Percentiles rank a stretch among this genome's conserved stretches.
These are phyloP conservation scores for Lasiodiplodia sp. DNA, from an alignment of 2,329 filamentous ascomycete genomes.

Conservation along the genomic window DNA sequence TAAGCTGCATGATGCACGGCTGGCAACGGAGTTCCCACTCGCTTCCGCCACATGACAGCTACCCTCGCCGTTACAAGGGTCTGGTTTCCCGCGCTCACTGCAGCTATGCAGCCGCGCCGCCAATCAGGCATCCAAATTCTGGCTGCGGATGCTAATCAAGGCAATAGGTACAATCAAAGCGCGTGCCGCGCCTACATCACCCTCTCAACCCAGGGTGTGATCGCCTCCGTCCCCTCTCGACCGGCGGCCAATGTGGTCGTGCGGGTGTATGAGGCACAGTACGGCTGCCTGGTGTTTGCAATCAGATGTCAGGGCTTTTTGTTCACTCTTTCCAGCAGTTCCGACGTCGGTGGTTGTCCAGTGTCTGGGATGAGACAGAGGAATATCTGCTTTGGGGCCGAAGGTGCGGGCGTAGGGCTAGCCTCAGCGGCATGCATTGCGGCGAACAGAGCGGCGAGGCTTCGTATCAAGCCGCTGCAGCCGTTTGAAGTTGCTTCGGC, in stretches of 20 bases:
- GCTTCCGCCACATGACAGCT: slow-evolving; percentile 29
- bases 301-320: slow-evolving; percentile 10
- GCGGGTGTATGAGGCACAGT: neutral
- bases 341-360: neutral
- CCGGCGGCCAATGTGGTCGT: neutral
- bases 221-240: slow-evolving; percentile 16
- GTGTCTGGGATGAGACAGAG: neutral
- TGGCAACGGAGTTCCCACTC: slow-evolving; percentile 25
- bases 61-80: slow-evolving; percentile 6
- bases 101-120: slow-evolving; percentile 18
- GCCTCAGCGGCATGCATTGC: slow-evolving; percentile 21
- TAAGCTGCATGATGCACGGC: slow-evolving; percentile 28
- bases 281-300: slow-evolving; percentile 2
- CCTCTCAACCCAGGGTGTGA: slow-evolving; percentile 13
- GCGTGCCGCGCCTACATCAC: slow-evolving; percentile 26
- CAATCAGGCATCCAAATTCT: neutral
- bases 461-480: slow-evolving; percentile 26
- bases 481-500: slow-evolving; percentile 9
- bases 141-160: slow-evolving; percentile 6
- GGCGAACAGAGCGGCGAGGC: neutral
- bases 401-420: slow-evolving; percentile 5
- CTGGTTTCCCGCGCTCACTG: slow-evolving; percentile 26
- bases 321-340: slow-evolving; percentile 5
- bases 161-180: slow-evolving; percentile 17
- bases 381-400: slow-evolving; percentile 16